These are phyloP conservation scores for Talaromyces verruculosus DNA, from an alignment of 2,329 filamentous ascomycete genomes.

Conservation along the genomic window DNA sequence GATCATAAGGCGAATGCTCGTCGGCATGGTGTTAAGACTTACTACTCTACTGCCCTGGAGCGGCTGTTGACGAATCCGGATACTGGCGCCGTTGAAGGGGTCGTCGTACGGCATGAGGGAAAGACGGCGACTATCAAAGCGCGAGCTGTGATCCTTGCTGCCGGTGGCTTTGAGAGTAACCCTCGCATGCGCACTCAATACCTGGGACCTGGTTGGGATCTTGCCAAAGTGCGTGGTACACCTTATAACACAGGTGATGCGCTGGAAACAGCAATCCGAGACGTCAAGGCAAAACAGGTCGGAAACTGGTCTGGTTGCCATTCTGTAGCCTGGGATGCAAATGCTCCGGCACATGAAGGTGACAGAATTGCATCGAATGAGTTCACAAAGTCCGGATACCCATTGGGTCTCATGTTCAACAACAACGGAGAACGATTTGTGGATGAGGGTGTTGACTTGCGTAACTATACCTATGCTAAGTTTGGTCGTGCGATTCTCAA, in stretches of 20 bases:
- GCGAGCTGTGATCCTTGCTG: constrained; percentile 37
- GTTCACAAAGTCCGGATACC: constrained; percentile 69
- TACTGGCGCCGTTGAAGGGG: constrained; percentile 26
- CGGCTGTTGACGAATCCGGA: constrained; percentile 25
- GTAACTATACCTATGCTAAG: constrained; percentile 68
- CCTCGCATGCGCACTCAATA: constrained; percentile 56
- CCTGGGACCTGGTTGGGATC: constrained; percentile 62
- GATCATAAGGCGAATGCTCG: constrained; percentile 50
- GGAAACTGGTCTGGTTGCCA: constrained; percentile 68
- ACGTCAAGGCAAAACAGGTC: constrained; percentile 52
- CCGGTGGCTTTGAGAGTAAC: constrained; percentile 65
- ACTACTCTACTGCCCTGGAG: constrained; percentile 49
- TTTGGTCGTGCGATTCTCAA: constrained; percentile 62
- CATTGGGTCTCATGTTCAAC: constrained; percentile 66
- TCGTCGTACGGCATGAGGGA: constrained; percentile 24
- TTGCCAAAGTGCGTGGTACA: constrained; percentile 62
- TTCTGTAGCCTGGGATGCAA: constrained; percentile 64
- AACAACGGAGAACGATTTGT: constrained; percentile 60
- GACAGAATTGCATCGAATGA: constrained; percentile 63
- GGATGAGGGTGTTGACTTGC: constrained; percentile 64
- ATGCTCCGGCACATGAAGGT: constrained; percentile 56
- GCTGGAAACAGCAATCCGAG: constrained; percentile 54
- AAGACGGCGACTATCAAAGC: constrained; percentile 25
- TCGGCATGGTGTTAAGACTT: constrained; percentile 46
- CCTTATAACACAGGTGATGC: constrained; percentile 64